Evolutionary conservation across 1,284 basidiomycete genomes (phyloP).

Genomic region (Trichosporon faecale): DNA sequence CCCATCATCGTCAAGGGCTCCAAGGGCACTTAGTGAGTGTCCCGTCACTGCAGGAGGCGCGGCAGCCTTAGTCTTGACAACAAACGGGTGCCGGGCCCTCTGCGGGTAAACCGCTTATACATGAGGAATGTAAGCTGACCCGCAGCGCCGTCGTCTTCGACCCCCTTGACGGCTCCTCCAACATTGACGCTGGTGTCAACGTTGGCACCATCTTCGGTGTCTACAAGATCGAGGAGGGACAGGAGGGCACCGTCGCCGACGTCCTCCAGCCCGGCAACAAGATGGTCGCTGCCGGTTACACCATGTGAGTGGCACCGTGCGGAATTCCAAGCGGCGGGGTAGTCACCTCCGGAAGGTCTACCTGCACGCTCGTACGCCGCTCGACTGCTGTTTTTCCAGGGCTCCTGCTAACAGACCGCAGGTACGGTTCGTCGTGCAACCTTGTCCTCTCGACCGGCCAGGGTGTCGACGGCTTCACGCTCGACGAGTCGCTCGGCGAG

Average conservation of each 20-base stretch:
- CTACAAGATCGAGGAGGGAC: slow-evolving; percentile 76
- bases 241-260: slow-evolving; percentile 73
- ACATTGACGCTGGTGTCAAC: slow-evolving; percentile 99
- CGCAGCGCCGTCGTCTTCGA: slow-evolving; percentile 89
- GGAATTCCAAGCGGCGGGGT: background rate
- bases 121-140: slow-evolving; percentile 5
- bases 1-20: slow-evolving; percentile 70
- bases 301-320: slow-evolving; percentile 62
- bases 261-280: slow-evolving; percentile 91
- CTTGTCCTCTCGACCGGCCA: slow-evolving; percentile 91
- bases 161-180: slow-evolving; percentile 94
- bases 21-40: slow-evolving; percentile 65
- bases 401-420: slow-evolving; percentile 37
- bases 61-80: background rate
- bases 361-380: background rate
- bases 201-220: slow-evolving; percentile 99
- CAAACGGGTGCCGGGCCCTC: background rate
- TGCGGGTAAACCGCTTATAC: background rate
- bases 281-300: slow-evolving; percentile 98
- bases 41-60: background rate
- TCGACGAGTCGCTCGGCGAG: slow-evolving; percentile 93
- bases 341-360: background rate
- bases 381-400: background rate
- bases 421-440: slow-evolving; percentile 99
- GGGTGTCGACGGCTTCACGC: slow-evolving; percentile 97